These are phyloP conservation scores for Mortierella claussenii DNA, from an alignment of 192 early-diverging fungal genomes.

Conservation along the genomic window DNA sequence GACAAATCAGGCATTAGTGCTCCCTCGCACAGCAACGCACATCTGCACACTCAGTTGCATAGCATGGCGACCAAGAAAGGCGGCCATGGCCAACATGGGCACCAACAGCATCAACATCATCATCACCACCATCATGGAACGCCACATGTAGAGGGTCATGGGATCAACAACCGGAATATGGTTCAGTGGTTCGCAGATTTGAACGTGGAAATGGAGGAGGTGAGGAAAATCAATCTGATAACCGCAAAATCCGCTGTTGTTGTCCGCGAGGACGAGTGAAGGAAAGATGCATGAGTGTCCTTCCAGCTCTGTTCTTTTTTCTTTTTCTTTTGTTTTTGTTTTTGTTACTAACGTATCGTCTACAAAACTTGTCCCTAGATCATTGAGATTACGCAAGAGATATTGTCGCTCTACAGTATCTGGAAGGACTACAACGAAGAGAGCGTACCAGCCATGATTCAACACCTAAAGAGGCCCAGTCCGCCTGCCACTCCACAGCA, in stretches of 20 bases:
- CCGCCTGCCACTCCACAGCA: slow-evolving; percentile 11
- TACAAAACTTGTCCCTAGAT: no score
- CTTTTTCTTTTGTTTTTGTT: no score
- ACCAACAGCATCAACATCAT: slow-evolving; percentile 23
- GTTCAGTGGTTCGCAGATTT: slow-evolving; percentile 83
- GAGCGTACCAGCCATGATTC: slow-evolving; percentile 59
- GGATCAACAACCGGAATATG: slow-evolving; percentile 67
- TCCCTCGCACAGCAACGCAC: slow-evolving; percentile 26
- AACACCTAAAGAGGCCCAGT: slow-evolving; percentile 46
- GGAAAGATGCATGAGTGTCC: neutral
- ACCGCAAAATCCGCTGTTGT: no score
- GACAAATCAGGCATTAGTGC: slow-evolving; percentile 1
- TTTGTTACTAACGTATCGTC: no score
- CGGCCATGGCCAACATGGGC: neutral
- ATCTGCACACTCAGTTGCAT: slow-evolving; percentile 29
- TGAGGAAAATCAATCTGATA: slow-evolving; percentile 28
- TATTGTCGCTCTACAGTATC: slow-evolving; percentile 74
- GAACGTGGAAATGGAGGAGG: slow-evolving; percentile 83
- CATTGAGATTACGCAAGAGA: slow-evolving; percentile 79
- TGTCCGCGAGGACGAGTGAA: no score
- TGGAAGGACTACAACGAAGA: slow-evolving; percentile 75
- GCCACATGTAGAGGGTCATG: slow-evolving; percentile 31
- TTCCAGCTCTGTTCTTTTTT: no score
- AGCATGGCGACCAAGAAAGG: slow-evolving; percentile 11
- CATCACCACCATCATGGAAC: slow-evolving; percentile 5